These are phyloP conservation scores for Spathaspora girioi DNA, from an alignment of 805 yeast genomes.

Conservation along the genomic window DNA sequence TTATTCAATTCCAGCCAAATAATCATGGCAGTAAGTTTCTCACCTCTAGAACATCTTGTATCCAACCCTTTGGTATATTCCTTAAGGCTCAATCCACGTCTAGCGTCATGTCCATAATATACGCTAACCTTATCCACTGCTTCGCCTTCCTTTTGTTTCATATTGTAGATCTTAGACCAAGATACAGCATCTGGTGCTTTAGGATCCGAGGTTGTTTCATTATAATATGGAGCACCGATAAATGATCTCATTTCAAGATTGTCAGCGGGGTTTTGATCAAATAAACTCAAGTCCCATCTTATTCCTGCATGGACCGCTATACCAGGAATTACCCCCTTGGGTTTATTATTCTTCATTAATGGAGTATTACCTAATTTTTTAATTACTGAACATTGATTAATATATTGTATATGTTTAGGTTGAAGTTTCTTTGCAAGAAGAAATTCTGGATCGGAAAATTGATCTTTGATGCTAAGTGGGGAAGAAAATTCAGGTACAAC, in stretches of 20 bases:
- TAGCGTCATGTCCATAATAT: slow-evolving; percentile 88
- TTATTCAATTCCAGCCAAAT: slow-evolving; percentile 28
- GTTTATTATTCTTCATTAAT: slow-evolving; percentile 25
- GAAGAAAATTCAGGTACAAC: neutral
- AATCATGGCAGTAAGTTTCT: slow-evolving; percentile 59
- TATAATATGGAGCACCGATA: slow-evolving; percentile 57
- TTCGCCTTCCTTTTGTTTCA: slow-evolving; percentile 34
- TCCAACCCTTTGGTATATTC: slow-evolving; percentile 78
- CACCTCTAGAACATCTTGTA: slow-evolving; percentile 77
- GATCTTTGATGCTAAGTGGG: slow-evolving; percentile 3
- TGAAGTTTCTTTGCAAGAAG: slow-evolving; percentile 50
- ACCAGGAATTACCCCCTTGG: slow-evolving; percentile 19
- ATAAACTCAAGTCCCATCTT: slow-evolving; percentile 56
- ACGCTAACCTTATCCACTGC: slow-evolving; percentile 27
- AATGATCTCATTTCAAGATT: slow-evolving; percentile 68
- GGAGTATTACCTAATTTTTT: slow-evolving; percentile 60
- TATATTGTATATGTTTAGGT: slow-evolving; percentile 57
- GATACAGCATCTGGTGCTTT: slow-evolving; percentile 32
- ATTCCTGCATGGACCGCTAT: slow-evolving; percentile 85
- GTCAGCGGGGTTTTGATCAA: slow-evolving; percentile 58
- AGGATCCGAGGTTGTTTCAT: slow-evolving; percentile 50
- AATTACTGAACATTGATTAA: slow-evolving; percentile 63
- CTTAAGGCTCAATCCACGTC: slow-evolving; percentile 63
- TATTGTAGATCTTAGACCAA: slow-evolving; percentile 60
- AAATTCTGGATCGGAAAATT: slow-evolving; percentile 36